Percentiles rank a stretch among this genome's conserved stretches.
phyloP scores from a whole-genome alignment of 2,329 filamentous ascomycete genomes.

The Didymella pinodella region DNA sequence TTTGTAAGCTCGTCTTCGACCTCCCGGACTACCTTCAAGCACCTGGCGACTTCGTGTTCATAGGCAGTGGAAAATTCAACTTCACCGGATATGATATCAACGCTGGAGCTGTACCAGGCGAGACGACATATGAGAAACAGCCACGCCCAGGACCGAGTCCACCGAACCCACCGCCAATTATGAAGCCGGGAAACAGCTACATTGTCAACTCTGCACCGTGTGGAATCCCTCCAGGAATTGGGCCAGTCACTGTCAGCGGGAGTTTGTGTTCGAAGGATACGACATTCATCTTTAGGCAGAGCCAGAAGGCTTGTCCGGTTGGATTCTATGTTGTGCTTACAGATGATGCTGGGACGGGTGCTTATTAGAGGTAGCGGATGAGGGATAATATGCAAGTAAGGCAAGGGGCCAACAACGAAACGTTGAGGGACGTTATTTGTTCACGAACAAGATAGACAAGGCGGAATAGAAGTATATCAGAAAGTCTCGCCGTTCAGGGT shows the following conservation, averaged over 20 bases:
- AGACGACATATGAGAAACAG: constrained; percentile 38
- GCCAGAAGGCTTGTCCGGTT: constrained; percentile 30
- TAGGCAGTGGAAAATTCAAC: constrained; percentile 32
- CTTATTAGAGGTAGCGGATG: background rate
- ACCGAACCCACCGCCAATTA: constrained; percentile 28
- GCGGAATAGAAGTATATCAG: no score
- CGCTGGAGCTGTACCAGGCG: constrained; percentile 27
- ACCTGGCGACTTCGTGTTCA: constrained; percentile 27
- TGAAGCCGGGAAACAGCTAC: constrained; percentile 37
- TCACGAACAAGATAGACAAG: no score
- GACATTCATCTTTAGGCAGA: constrained; percentile 34
- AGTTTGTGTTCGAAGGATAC: constrained; percentile 36
- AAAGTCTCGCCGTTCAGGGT: no score
- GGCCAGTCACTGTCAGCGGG: constrained; percentile 31
- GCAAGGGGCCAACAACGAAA: no score
- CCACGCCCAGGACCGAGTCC: constrained; percentile 30
- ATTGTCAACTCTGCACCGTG: constrained; percentile 35
- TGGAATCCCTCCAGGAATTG: constrained; percentile 29
- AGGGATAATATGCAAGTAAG: no score
- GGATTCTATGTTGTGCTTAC: constrained; percentile 40
- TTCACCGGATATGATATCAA: constrained; percentile 37
- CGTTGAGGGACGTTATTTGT: no score
- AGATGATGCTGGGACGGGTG: constrained; percentile 9
- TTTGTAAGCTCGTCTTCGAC: constrained; percentile 44
- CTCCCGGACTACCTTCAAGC: constrained; percentile 30